Evolutionary conservation across 495 filamentous ascomycete species (phyloP), one percentile per base, ranked within the genome.

Genomic region (Ascodesmis nigricans): DNA sequence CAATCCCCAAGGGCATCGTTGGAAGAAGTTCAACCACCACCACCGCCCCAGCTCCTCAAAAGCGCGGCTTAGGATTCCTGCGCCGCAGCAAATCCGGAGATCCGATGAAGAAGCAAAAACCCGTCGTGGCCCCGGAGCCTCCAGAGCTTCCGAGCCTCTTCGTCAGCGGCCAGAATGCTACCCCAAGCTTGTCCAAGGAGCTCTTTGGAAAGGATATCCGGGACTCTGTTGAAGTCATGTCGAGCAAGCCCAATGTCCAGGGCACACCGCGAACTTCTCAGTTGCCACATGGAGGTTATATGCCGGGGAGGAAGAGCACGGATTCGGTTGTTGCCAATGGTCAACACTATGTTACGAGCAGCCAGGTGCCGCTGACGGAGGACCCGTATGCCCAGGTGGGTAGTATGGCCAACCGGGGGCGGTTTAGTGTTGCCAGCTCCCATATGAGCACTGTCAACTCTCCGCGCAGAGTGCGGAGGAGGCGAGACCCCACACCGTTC

Each of bases 401-500:
- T 57, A 97, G 87, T 64, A 93, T 97, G 79, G 81, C 90, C 35
- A 73, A 97, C 57, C 79, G 87, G 45, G 82, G 87, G 32, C 78
- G 87, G 29, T 91, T 92, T 57, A 93, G 83, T 57, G 93, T 93
- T 52, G 87, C 84, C 32, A 91, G 79, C 57, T 90, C 77, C 56
- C 75, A 78, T 20, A 65, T 79, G 32, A 92, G 79, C 58, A 79
- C 78, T 38, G 72, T 92, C 58, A 92, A 92, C 61, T 91, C 79
- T 57, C 87, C 87, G 27, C 70, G 87, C 41, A 71, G 87, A 49
- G 73, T 95, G 30, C 69, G 87, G 43, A 73, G 87, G 55, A 76
- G 87, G 59, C 92, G 87, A 63, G 87, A 97, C 50, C 87, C 87
- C 14, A 93, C 82, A 4, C 78, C 87, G 4, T 95, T 93, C 65